Evolutionary conservation across 2,329 filamentous ascomycete genomes (phyloP), one percentile per base, ranked within the genome.

Genomic region (Neurospora sp.): DNA sequence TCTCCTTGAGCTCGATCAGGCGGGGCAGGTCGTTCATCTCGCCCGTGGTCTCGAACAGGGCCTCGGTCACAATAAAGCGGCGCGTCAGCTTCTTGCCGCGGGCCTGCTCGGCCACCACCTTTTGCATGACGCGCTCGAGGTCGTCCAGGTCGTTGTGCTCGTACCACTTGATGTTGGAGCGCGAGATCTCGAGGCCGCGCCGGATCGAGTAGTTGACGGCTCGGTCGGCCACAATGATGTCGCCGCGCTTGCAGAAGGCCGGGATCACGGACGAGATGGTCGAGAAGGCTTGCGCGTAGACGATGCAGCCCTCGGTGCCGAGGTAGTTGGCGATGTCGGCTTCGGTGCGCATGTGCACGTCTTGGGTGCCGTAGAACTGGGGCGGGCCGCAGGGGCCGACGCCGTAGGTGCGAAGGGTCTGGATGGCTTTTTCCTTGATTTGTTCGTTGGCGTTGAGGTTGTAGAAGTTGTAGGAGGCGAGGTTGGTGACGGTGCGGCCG

Each of bases 201-300:
- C 96, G 91, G 75, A 97, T 95, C 11, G 95, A 90, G 82, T 92
- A 98, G 79, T 97, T 98, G 78, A 96, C 91, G 42, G 93, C 93
- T 74, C 91, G 91, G 81, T 99, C 96, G 58, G 93, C 96, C 69
- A 99, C 93, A 76, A 99, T 98, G 77, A 98, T 92, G 79, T 99
- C 96, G 68, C 96, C 96, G 76, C 96, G 89, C 84, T 99, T 99
- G 79, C 92, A 97, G 79, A 99, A 99, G 1, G 94, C 91, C 0
- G 96, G 96, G 72, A 99, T 97, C 28, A 98, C 94, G 78, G 92
- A 95, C n/a, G 92, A 94, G 72, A 98, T 96, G 52, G 96, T 97
- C 36, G 93, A 97, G 79, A 99, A 98, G 4, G 94, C 91, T 78
- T 99, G 96, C 0, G 96, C 92, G 78, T 99, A 99, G 71, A 99